These are phyloP conservation scores for Dendrobium huoshanense DNA, from an alignment of 106 monocot genomes.

Conservation along the genomic window DNA sequence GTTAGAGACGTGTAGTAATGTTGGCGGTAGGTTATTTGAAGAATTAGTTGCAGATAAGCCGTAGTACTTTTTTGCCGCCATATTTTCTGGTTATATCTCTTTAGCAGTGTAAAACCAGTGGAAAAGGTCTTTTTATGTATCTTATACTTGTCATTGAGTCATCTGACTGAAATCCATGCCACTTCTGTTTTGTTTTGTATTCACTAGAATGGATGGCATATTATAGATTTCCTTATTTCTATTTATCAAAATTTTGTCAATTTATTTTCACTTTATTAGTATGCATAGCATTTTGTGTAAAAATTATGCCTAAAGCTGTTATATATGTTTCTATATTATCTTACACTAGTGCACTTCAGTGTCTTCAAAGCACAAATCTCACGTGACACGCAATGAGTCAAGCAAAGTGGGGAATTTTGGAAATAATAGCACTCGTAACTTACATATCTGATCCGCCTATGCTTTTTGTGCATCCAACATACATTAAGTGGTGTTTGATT, in stretches of 20 bases:
- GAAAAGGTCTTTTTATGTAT: neutral
- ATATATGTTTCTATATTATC: too few relatives aligned
- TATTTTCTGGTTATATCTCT: neutral
- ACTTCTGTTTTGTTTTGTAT: neutral
- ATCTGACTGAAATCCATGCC: neutral
- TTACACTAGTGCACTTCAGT: too few relatives aligned
- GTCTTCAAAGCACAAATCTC: too few relatives aligned
- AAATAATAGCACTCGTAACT: neutral
- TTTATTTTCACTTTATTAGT: too few relatives aligned
- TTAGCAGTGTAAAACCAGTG: neutral
- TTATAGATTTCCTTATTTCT: too few relatives aligned
- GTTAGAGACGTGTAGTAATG: neutral
- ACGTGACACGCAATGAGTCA: neutral
- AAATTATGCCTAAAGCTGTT: too few relatives aligned
- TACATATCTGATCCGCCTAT: neutral
- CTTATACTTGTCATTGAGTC: neutral
- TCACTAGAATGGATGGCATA: too few relatives aligned
- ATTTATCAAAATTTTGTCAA: too few relatives aligned
- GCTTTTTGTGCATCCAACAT: neutral
- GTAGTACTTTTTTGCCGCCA: neutral
- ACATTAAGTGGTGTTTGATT: neutral
- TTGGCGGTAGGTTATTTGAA: neutral
- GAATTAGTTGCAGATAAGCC: neutral
- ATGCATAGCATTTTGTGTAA: too few relatives aligned
- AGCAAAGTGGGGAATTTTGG: neutral